Base-by-base conservation (phyloP, 2,329 filamentous ascomycete species). In the Beauveria medogensis region DNA sequence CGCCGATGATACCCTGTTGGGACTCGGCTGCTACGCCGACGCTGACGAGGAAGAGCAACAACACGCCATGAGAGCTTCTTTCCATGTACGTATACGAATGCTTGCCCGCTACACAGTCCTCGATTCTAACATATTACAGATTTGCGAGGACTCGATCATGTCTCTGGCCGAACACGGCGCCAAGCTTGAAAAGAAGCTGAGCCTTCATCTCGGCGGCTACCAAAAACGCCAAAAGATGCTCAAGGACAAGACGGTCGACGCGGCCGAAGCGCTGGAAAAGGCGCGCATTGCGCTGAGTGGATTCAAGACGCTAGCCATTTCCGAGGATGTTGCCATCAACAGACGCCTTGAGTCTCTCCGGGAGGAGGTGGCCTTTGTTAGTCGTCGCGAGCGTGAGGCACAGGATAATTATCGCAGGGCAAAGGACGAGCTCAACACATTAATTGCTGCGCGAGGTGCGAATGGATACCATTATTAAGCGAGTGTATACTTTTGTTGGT, bases 111-210 rank as follows among this genome's bases (percentile, higher is more conserved):
- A 9, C 10, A 41, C 26, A 2, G 6, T 28, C 1, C 26, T 14
- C 24, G n/a, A 41, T 24, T 50, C 66, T 70, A 65, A 70, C 56
- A 28, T 57, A 47, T 62, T 24, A 55, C 60, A 89, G 86, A 81
- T 81, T 51, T 82, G 92, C 2, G 89, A 94, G 73, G 83, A 90
- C 52, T 80, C 82, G 8, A 89, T 96, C 64, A 82, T 90, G 67
- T 78, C 82, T 3, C 85, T 86, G 0, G 94, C 92, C 3, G 87
- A 93, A 67, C 83, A 87, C 61, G 90, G 90, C 59, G 91, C 91
- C 70, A 95, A 93, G 74, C 78, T 96, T 1, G 92, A 97, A 75
- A 96, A 96, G 82, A 97, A 94, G 75, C 83, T 99, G n/a, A 80
- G 82, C 0, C 80, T 96, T 59, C 88, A 94, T 68, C 85, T 96